Evolutionary conservation across 208 protist genomes (phyloP).

Genomic region (Trypanosoma lewisi): DNA sequence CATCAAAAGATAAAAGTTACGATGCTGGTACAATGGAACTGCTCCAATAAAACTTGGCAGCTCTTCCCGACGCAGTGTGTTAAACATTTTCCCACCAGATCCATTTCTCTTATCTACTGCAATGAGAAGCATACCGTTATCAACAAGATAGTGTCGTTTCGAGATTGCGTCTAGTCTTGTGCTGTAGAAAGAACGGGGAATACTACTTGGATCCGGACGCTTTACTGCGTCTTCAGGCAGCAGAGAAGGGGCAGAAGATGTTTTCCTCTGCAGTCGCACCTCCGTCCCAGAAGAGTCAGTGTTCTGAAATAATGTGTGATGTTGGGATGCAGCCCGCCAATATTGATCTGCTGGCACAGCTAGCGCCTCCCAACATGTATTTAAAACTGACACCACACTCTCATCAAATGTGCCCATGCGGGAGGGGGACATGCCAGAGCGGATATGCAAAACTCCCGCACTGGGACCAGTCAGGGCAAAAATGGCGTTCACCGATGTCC

Average conservation of each 20-base stretch:
- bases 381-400: slow-evolving; percentile 27
- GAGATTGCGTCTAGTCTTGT: slow-evolving; percentile 57
- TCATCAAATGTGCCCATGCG: slow-evolving; percentile 35
- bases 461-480: slow-evolving; percentile 64
- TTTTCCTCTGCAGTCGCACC: neutral
- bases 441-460: slow-evolving; percentile 37
- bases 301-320: slow-evolving; percentile 7
- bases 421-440: slow-evolving; percentile 19
- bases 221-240: neutral
- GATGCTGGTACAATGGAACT: slow-evolving; percentile 40
- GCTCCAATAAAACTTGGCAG: slow-evolving; percentile 50
- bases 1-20: slow-evolving; percentile 79
- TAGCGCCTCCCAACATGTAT: slow-evolving; percentile 41
- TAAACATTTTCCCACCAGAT: slow-evolving; percentile 70
- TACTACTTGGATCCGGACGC: slow-evolving; percentile 40
- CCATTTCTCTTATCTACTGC: slow-evolving; percentile 46
- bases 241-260: slow-evolving; percentile 2
- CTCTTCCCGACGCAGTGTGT: slow-evolving; percentile 36
- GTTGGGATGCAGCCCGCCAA: slow-evolving; percentile 45
- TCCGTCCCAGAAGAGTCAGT: neutral
- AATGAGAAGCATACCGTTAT: slow-evolving; percentile 42
- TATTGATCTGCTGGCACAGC: slow-evolving; percentile 65
- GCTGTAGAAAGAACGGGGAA: slow-evolving; percentile 60
- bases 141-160: slow-evolving; percentile 38
- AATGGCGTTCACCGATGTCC: slow-evolving; percentile 54